phyloP scores from a whole-genome alignment of 768 basidiomycete species.

The Rhizopogon roseolus region DNA sequence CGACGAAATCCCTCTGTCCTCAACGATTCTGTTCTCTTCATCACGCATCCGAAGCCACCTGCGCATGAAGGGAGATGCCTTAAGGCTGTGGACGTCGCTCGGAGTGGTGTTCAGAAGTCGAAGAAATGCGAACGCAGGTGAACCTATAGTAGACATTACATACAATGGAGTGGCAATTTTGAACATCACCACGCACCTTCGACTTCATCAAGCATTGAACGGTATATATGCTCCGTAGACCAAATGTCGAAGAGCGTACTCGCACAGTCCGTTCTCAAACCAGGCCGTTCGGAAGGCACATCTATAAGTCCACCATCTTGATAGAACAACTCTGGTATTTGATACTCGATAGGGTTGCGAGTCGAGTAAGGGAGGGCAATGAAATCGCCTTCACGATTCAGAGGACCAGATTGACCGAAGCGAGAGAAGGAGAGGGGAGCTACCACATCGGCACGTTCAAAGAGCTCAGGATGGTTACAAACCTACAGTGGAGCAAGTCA shows the following conservation, averaged over 20 bases:
- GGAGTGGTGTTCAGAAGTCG: constrained; percentile 61
- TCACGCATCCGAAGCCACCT: constrained; percentile 46
- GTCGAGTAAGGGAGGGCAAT: constrained; percentile 82
- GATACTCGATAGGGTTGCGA: constrained; percentile 78
- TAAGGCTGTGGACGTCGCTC: constrained; percentile 58
- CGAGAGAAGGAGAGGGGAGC: constrained; percentile 88
- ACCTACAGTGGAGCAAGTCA: constrained; percentile 42
- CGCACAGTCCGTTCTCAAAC: constrained; percentile 48
- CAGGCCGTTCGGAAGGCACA: constrained; percentile 54
- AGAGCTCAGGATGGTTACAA: constrained; percentile 97
- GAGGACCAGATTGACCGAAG: constrained; percentile 75
- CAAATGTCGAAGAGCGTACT: constrained; percentile 84
- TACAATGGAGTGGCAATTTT: neutral
- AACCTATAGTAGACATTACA: constrained; percentile 32
- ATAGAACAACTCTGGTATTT: constrained; percentile 72
- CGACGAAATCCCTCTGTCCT: constrained; percentile 41
- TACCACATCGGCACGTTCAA: constrained; percentile 93
- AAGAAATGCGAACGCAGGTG: constrained; percentile 71
- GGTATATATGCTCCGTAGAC: constrained; percentile 76
- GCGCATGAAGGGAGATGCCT: constrained; percentile 55
- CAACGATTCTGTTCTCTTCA: constrained; percentile 35
- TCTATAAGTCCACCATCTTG: constrained; percentile 69
- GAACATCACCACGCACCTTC: constrained; percentile 40
- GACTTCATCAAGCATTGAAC: constrained; percentile 53
- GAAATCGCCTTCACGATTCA: constrained; percentile 87